Base-by-base conservation (phyloP, 2,329 filamentous ascomycete genomes). In the Penicillium sclerotiorum region DNA sequence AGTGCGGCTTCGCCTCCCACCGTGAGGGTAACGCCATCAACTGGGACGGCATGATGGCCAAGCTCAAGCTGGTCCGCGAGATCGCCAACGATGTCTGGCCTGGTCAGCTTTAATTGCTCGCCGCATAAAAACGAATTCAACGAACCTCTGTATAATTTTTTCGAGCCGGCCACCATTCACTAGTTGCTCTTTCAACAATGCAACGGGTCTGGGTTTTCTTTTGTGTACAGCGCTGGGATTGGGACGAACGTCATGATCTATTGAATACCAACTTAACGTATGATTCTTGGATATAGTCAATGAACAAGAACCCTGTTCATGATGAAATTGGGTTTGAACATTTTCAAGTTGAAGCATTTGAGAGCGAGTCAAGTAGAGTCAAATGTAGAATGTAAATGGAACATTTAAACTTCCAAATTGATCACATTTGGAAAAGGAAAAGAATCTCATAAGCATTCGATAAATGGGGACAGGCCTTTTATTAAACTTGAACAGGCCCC, bases 61-160 rank as follows among this genome's bases (percentile, higher is more conserved):
- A 91, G 76, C 71, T 92, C 62, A 76, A 80, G 57, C 72, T 92
- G 45, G 86, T 91, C 15, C 80, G 87, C 56, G 77, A 83, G 59
- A 83, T 92, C 61, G 87, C 88, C 2, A 81, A 90, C 64, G 82
- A 86, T 62, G 80, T 91, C 50, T 92, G 88, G 88, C 77, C 79
- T 4, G 76, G 77, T 17, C 71, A 82, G 71, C 65, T 73, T 56
- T 82, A 55, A 61, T 39, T 25, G 9, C 20, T 18, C 17, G 23
- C 37, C 18, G 39, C 37, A 43, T 23, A 18, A 11, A 36, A 38
- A 46, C 23, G 43, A 47, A 17, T 43, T 47, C 39, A 50, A 47
- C 33, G 41, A 51, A 53, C 39, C 41, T 48, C 52, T 52, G 48
- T 56, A 53, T 21, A 48, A 47, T 50, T 53, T 49, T 45, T 37